Evolutionary conservation across 306 rosid genomes (phyloP).

Genomic region (Trifolium dubium): DNA sequence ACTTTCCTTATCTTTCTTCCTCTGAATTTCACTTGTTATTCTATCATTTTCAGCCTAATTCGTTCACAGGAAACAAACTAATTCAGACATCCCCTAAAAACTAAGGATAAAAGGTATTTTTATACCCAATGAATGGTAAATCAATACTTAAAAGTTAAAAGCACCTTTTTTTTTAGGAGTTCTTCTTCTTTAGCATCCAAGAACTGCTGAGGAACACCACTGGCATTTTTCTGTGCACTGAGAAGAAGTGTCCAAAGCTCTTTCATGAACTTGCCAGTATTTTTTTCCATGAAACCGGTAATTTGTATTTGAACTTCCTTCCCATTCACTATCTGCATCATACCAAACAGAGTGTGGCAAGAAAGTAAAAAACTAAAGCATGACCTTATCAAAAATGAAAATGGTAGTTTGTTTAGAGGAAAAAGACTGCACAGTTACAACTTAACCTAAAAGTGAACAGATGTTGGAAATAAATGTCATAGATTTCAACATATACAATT

Average conservation of each 20-base stretch:
- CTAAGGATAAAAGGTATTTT: conserved; percentile 6
- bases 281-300: conserved; percentile 98
- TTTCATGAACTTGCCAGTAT: conserved; percentile 95
- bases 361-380: background rate
- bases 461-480: conserved; percentile 3
- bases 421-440: background rate
- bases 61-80: conserved; percentile 33
- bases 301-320: conserved; percentile 76
- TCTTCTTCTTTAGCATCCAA: conserved; percentile 97
- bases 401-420: conserved; percentile 11
- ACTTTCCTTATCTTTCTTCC: conserved; percentile 77
- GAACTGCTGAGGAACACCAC: conserved; percentile 98
- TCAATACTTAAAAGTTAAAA: background rate
- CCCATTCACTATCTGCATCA: conserved; percentile 52
- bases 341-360: background rate
- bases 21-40: conserved; percentile 82
- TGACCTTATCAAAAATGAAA: conserved; percentile 3
- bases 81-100: conserved; percentile 8
- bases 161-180: conserved; percentile 79
- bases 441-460: background rate
- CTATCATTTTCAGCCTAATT: conserved; percentile 85
- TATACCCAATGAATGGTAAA: conserved; percentile 25
- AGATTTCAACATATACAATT: conserved; percentile 2
- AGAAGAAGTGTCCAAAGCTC: conserved; percentile 94
- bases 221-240: conserved; percentile 89